Evolutionary conservation across 805 yeast genomes (phyloP), one percentile per base, ranked within the genome.

Genomic region (Brettanomyces naardenensis): DNA sequence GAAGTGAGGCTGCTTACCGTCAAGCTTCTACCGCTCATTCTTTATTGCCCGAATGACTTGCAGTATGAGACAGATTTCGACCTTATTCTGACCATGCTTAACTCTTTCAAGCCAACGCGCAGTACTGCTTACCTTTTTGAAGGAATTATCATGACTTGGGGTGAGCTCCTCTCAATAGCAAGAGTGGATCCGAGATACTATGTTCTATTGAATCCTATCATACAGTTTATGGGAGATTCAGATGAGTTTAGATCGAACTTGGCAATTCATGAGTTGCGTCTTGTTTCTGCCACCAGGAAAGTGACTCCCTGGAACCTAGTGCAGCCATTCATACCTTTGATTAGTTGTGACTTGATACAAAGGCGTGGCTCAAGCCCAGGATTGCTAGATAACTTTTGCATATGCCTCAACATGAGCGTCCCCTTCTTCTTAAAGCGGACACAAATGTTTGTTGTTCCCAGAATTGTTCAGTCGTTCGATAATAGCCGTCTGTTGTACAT

Each of bases 301-400:
- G 61, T 73, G 26, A 75, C 95, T 0, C 80, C 95, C 0, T 88
- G 90, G 74, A 85, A 82, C 53, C 59, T 90, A 11, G 62, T 87
- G 17, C 75, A 84, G 6, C 95, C 95, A 0, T 84, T 75, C 43
- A 69, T 92, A 49, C 88, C 90, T 2, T 71, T 79, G 26, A 65
- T 88, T 6, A 72, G 89, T 28, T 71, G 76, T 31, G 70, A 71
- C 19, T 67, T 86, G 14, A 78, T 86, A 3, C 74, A 74, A 44
- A 66, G 68, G 31, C 52, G 75, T 31, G 60, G 62, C 5, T 58
- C 66, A 3, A 72, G 72, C 38, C 75, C 78, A 0, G 61, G 66
- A 4, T 62, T 83, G 38, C 69, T 86, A 20, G 65, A 65, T 19
- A 69, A 73, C 41, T 65, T 90, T 14, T 73, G 88, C 5, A 77